Evolutionary conservation across 2,329 filamentous ascomycete genomes (phyloP), one percentile per base, ranked within the genome.

Genomic region (Coniochaeta pulveracea): DNA sequence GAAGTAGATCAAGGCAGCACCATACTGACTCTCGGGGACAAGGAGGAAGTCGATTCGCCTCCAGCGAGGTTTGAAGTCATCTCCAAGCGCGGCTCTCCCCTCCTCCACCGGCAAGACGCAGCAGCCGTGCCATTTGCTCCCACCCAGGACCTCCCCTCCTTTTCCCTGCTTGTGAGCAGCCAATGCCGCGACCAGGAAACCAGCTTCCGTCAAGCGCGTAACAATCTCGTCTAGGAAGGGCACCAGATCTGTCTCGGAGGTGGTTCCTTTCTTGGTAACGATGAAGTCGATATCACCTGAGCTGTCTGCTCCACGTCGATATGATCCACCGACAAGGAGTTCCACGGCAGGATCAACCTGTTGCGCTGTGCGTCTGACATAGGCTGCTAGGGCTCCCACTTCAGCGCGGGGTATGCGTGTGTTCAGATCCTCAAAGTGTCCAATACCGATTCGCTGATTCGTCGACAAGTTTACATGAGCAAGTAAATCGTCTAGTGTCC

Each of bases 1-100:
- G 49, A 95, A 96, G 50, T 95, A 95, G n/a, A 95, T 70, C 40
- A 95, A 52, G 1, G 88, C 86, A 0, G 84, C 88, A 2, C 89
- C 89, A 33, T 85, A 66, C 54, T 94, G 79, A 2, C 71, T 63
- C 43, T 77, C 76, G 0, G 88, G 86, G 1, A 94, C 88, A 4
- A 93, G 69, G 2, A 95, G 61, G 14, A 95, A 70, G 50, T 95
- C 88, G 39, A 95, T 80, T 2, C 86, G 72, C 7, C 86, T 70
- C 86, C 85, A 94, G 1, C 71, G 51, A 0, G 61, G 61, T 4
- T 48, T 49, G 33, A 57, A 52, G n/a, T 44, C 38, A 11, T 21
- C 34, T n/a, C 28, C 28, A 11, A 31, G 28, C 26, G 40, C 44
- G 4, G 49, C 37, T 6, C 32, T 43, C 36, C 18, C 53, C 56